Evolutionary conservation across 768 basidiomycete species (phyloP), one percentile per base, ranked within the genome.

Genomic region (Lactarius evosmus): DNA sequence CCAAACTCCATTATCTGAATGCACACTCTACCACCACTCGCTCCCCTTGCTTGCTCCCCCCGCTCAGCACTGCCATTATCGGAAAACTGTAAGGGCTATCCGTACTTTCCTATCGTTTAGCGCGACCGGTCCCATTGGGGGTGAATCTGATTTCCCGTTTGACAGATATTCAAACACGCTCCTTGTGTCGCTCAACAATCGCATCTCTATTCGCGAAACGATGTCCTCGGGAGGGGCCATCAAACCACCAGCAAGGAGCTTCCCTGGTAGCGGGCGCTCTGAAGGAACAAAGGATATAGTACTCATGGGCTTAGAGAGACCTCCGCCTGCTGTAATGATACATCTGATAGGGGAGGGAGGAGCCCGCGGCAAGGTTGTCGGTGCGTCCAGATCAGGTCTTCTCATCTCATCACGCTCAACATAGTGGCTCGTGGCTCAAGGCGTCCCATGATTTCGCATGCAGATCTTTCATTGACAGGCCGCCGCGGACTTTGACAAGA

Each of bases 111-210:
- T 30, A 19, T 7, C 3, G 3, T n/a, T n/a, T n/a, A n/a, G n/a
- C n/a, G 25, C 12, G 11, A 22, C 9, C 9, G 0, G n/a, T 0
- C 22, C 44, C n/a, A 25, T 49, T 49, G 22, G 5, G 7, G 22
- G 22, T 12, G 1, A 25, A n/a, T 11, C 19, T 33, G 2, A 19
- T 25, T 55, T 36, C 12, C 8, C n/a, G 3, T 25, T 14, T 38
- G 44, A 50, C 34, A 64, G 63, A 12, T 69, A 67, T 54, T 67
- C 72, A 17, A 73, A 73, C 62, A 73, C 72, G 0, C 65, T 73
- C 22, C 70, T 73, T 29, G 69, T 72, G 41, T 52, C 69, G 3
- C 65, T 73, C 63, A 72, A 72, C 51, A 66, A 66, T 25, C 64
- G 64, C 19, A 38, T 65, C 30, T 50, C 64, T 19, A 38, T 65